phyloP scores from a whole-genome alignment of 2,329 filamentous ascomycete species.

The Ophiocordyceps unilateralis region DNA sequence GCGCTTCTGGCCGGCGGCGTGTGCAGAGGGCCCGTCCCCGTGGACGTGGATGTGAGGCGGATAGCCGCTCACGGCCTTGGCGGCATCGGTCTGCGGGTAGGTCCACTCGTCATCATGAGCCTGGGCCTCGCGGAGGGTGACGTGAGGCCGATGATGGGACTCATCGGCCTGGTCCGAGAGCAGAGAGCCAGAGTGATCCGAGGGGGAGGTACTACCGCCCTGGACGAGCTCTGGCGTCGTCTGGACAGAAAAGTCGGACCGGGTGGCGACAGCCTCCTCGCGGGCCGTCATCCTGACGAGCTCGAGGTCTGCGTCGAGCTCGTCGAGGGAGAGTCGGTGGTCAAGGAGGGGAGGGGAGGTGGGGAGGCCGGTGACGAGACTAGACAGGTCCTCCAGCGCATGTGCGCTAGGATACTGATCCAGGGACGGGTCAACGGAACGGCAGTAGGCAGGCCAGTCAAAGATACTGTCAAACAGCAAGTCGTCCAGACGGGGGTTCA shows the following conservation, averaged over 20 bases:
- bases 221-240: conserved; percentile 20
- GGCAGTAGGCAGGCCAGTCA: conserved; percentile 19
- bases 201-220: conserved; percentile 21
- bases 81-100: conserved; percentile 17
- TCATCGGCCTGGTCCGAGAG: conserved; percentile 15
- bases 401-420: conserved; percentile 11
- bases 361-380: conserved; percentile 1
- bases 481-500: conserved; percentile 14
- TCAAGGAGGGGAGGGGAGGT: conserved; percentile 17
- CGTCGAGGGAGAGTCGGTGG: conserved; percentile 14
- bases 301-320: conserved; percentile 9
- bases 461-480: conserved; percentile 19
- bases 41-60: conserved; percentile 15
- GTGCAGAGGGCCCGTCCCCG: conserved; percentile 8
- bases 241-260: conserved; percentile 19
- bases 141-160: conserved; percentile 10
- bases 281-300: conserved; percentile 17
- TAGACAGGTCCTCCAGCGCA: conserved; percentile 12
- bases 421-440: conserved; percentile 9
- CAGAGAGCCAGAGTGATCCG: conserved; percentile 19
- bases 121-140: conserved; percentile 17
- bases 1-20: conserved; percentile 15
- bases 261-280: conserved; percentile 13
- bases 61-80: conserved; percentile 15
- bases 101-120: conserved; percentile 23